Base-by-base conservation (phyloP, 106 monocot species). In the Acorus calamus region DNA sequence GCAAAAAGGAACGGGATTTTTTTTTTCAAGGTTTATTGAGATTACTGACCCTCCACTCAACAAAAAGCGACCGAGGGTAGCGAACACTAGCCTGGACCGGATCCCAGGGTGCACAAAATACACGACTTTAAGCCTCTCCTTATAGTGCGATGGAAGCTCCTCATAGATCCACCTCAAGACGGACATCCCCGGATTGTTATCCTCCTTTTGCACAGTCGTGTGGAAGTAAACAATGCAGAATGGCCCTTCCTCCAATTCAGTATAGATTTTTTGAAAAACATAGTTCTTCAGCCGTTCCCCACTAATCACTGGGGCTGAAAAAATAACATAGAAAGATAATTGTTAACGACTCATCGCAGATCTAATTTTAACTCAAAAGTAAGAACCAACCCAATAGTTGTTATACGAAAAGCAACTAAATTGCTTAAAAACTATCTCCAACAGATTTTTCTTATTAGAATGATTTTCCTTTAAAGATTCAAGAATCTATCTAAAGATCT, bases 91-190 rank as follows among this genome's bases (percentile, higher is more conserved):
- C 59, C 96, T 74, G 47, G 96, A 91, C 7, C 83, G 80, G 44
- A 98, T 69, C 7, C 96, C 91, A 8, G 96, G 96, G 62, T 98
- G 96, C 74, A 98, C 68, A 56, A 98, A 98, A 67, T 98, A 98
- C 42, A 98, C 68, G 44, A 83, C 74, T 46, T 71, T 59, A 4
- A 98, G 82, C 75, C 96, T 87, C 5, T 98, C 88, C 70, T 88
- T 98, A 64, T 57, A 67, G 2, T 83, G 81, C 43, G 66, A 42
- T 60, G 91, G 96, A 9, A 98, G 83, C 3, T 79, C 87, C 74
- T 98, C 91, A 75, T 98, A 98, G 52, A 98, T 73, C 85, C 84
- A 83, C 71, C 96, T 77, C 58, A 98, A 67, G 50, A 83, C 61
- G 8, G 74, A 77, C 61, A 92, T 76, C 8, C 96, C 96, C 3